Evolutionary conservation across 1,284 basidiomycete species (phyloP).

Genomic region (Mycena sp.): DNA sequence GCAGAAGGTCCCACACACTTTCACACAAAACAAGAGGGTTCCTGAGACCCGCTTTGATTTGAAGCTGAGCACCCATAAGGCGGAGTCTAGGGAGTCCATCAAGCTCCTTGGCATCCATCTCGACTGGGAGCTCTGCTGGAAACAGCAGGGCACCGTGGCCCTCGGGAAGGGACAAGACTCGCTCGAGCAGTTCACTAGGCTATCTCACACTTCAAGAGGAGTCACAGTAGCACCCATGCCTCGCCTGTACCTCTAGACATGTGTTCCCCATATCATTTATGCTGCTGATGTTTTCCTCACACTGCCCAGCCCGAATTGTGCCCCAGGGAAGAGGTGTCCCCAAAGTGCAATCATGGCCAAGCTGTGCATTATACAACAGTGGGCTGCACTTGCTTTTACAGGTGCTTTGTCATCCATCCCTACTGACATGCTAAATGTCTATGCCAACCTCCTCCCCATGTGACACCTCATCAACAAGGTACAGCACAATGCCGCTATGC

Average conservation of each 20-base stretch:
- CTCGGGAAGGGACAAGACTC: slow-evolving; percentile 35
- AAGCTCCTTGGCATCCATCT: slow-evolving; percentile 30
- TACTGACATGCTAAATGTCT: slow-evolving; percentile 14
- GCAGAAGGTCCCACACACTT: neutral
- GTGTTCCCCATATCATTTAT: slow-evolving; percentile 34
- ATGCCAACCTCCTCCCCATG: slow-evolving; percentile 13
- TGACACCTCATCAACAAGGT: slow-evolving; percentile 33
- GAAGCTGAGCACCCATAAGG: neutral
- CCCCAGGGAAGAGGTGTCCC: too few relatives aligned
- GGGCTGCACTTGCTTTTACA: slow-evolving; percentile 9
- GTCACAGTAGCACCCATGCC: slow-evolving; percentile 29
- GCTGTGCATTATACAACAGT: too few relatives aligned
- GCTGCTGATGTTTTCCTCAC: slow-evolving; percentile 29
- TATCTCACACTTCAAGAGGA: slow-evolving; percentile 34
- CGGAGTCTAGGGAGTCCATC: neutral
- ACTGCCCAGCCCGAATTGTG: too few relatives aligned
- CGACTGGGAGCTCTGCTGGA: slow-evolving; percentile 31
- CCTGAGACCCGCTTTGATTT: neutral
- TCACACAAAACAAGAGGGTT: neutral
- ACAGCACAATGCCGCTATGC: slow-evolving; percentile 38
- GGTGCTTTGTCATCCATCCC: slow-evolving; percentile 14
- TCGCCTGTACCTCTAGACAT: slow-evolving; percentile 28
- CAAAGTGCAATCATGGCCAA: too few relatives aligned
- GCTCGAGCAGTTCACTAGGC: slow-evolving; percentile 28
- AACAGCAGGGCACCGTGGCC: slow-evolving; percentile 27